These are phyloP conservation scores for Chrysophaeum taylorii DNA, from an alignment of 352 stramenopile species.

Conservation along the genomic window DNA sequence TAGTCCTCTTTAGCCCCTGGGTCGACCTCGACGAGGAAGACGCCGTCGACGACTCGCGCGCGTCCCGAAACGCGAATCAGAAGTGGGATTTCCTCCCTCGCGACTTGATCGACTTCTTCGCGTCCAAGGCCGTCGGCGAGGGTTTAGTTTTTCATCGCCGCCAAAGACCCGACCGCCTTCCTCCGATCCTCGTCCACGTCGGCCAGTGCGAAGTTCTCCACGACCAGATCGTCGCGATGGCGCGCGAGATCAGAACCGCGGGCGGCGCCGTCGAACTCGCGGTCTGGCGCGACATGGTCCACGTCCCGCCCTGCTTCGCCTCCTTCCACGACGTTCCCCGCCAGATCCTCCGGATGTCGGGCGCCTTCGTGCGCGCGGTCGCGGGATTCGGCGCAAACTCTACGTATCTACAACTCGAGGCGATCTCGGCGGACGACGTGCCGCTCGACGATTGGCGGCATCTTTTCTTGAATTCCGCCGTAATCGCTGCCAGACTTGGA, in stretches of 20 bases:
- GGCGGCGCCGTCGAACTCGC: not conserved
- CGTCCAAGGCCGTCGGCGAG: too few species aligned
- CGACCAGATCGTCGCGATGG: not conserved
- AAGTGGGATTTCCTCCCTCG: not conserved
- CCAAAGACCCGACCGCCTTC: not conserved
- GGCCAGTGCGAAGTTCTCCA: conserved; percentile 7
- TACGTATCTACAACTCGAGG: not conserved
- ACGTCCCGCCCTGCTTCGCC: conserved; percentile 2
- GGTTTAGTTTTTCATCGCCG: too few species aligned
- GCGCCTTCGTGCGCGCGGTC: conserved; percentile 2
- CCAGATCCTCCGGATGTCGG: not conserved
- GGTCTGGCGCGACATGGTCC: conserved; percentile 5
- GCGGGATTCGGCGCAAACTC: not conserved
- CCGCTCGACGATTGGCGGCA: not conserved
- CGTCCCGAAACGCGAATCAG: not conserved
- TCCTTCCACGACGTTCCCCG: not conserved
- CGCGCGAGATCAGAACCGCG: not conserved
- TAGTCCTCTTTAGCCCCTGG: not conserved
- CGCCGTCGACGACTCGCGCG: not conserved
- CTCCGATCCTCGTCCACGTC: not conserved
- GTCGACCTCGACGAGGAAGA: not conserved
- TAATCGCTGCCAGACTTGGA: too few species aligned
- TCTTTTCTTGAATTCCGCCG: not conserved
- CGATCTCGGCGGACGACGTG: not conserved
- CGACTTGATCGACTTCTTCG: conserved; percentile 8